Percentiles rank a stretch among this genome's conserved stretches.
phyloP scores from a whole-genome alignment of 148 eudicot genomes.

The Hydrangea macrophylla region DNA sequence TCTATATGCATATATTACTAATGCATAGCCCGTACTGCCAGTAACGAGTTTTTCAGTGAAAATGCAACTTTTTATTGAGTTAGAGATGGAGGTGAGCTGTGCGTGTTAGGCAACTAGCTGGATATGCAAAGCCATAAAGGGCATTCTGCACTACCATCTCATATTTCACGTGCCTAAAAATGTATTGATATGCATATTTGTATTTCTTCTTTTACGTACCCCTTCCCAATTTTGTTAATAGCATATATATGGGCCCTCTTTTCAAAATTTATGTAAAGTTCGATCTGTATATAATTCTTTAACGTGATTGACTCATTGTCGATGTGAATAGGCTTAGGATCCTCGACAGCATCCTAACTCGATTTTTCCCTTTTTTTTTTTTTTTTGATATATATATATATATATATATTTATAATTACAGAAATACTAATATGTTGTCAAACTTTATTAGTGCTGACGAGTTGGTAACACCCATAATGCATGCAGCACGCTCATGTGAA shows the following conservation, averaged over 20 bases:
- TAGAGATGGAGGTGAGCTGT: slow-evolving; percentile 36
- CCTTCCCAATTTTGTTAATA: neutral
- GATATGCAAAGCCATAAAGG: slow-evolving; percentile 20
- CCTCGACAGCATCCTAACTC: too few relatives aligned
- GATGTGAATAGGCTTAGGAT: too few relatives aligned
- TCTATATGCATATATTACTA: neutral
- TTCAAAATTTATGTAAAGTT: too few relatives aligned
- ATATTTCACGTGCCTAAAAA: slow-evolving; percentile 23
- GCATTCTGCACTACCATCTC: slow-evolving; percentile 13
- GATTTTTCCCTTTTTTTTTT: neutral
- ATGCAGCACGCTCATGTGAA: too few relatives aligned
- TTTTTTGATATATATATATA: neutral
- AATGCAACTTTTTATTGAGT: neutral
- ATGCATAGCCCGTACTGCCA: neutral
- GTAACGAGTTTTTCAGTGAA: neutral
- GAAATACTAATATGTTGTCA: too few relatives aligned
- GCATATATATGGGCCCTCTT: slow-evolving; percentile 4
- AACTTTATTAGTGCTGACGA: too few relatives aligned
- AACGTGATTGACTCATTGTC: too few relatives aligned
- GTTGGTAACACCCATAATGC: too few relatives aligned
- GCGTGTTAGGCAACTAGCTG: slow-evolving; percentile 36
- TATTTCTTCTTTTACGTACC: neutral
- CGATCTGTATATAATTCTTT: too few relatives aligned
- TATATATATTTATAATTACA: neutral
- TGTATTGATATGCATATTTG: neutral